Evolutionary conservation across 441 rosid species (phyloP).

Genomic region (Corymbia citriodora): DNA sequence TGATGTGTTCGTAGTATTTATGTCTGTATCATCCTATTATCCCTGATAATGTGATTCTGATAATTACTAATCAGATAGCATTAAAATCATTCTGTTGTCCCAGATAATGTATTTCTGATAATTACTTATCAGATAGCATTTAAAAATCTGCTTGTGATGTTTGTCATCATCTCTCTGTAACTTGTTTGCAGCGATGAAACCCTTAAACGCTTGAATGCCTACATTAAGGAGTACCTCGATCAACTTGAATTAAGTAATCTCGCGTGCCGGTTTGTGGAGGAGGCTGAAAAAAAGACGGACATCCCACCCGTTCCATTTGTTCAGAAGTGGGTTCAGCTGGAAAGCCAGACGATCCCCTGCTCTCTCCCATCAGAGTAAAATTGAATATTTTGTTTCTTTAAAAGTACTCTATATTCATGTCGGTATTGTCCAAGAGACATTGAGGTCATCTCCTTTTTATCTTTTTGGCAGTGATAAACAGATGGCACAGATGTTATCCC

Average conservation of each 20-base stretch:
- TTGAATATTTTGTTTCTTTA: no score
- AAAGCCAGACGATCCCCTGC: background rate
- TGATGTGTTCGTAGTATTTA: background rate
- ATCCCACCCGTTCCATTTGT: background rate
- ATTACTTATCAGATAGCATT: no score
- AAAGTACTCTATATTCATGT: rapidly evolving
- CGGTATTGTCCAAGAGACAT: background rate
- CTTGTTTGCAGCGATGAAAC: no score
- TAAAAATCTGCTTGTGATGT: no score
- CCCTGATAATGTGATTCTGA: no score
- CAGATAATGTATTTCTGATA: no score
- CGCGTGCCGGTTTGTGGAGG: background rate
- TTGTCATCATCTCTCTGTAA: no score
- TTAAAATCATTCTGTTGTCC: background rate
- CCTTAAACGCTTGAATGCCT: background rate
- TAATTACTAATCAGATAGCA: no score
- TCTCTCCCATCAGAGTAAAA: background rate
- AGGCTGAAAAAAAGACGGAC: background rate
- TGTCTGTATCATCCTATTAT: background rate
- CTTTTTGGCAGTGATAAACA: no score
- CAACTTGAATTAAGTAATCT: background rate
- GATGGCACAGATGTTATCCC: background rate
- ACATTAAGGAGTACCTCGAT: background rate
- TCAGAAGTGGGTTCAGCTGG: background rate
- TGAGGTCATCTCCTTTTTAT: background rate